A percentile compares a stretch with the other conserved stretches of the same genome.
These are phyloP conservation scores for Stemphylium beticola DNA, from an alignment of 2,329 filamentous ascomycete species.

Conservation along the genomic window DNA sequence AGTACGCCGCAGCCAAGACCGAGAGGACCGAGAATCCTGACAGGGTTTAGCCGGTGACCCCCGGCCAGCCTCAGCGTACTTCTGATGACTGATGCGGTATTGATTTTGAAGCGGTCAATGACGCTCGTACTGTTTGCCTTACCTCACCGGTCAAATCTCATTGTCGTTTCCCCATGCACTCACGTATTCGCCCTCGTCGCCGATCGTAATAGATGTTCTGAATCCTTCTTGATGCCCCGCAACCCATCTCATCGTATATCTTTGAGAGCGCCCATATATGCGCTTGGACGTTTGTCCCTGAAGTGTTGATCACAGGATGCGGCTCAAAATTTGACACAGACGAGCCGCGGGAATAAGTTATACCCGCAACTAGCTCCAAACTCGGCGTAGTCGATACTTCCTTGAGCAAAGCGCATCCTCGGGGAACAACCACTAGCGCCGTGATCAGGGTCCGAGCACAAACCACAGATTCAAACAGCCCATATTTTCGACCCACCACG, in stretches of 20 bases:
- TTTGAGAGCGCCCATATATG: background rate
- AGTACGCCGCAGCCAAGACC: slow-evolving; percentile 18
- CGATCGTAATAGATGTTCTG: background rate
- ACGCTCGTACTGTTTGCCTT: background rate
- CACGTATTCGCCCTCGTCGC: background rate
- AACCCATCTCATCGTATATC: background rate
- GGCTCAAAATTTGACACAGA: background rate
- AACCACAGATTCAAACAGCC: background rate
- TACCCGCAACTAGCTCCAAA: background rate
- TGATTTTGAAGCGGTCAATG: background rate
- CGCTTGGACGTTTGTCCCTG: background rate
- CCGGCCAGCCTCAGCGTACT: background rate
- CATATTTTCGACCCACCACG: slow-evolving; percentile 4
- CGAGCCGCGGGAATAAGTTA: background rate
- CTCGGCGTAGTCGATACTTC: background rate
- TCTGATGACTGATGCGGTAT: background rate
- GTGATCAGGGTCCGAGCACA: slow-evolving; percentile 3
- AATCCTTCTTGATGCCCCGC: background rate
- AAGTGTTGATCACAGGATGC: background rate
- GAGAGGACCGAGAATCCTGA: slow-evolving; percentile 10
- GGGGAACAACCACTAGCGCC: background rate
- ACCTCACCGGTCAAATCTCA: background rate
- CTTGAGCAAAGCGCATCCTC: background rate
- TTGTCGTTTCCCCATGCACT: background rate
- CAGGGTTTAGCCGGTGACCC: background rate